A percentile compares a stretch with the other conserved stretches of the same genome.
phyloP scores from a whole-genome alignment of 331 rosid species.

The Prunus yedoensis region DNA sequence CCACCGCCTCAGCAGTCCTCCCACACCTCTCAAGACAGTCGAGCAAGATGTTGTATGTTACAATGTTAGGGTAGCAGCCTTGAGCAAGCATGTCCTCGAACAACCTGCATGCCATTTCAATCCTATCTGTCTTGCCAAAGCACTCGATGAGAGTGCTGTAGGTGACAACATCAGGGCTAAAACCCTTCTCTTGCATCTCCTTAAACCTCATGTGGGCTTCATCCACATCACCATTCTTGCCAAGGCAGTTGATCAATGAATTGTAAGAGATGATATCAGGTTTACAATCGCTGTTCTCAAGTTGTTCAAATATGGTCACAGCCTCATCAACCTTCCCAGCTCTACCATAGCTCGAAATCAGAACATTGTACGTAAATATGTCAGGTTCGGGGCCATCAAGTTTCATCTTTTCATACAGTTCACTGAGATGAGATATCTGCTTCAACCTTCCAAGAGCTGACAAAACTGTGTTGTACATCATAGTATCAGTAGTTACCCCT shows the following conservation, averaged over 20 bases:
- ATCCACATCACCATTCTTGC: constrained; percentile 89
- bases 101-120: constrained; percentile 82
- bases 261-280: constrained; percentile 82
- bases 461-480: constrained; percentile 83
- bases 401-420: constrained; percentile 80
- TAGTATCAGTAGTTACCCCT: constrained; percentile 60
- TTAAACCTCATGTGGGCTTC: constrained; percentile 93
- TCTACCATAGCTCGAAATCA: constrained; percentile 81
- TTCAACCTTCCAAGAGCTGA: constrained; percentile 73
- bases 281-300: constrained; percentile 61
- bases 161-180: constrained; percentile 81
- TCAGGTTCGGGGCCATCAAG: constrained; percentile 69
- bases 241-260: constrained; percentile 87
- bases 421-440: constrained; percentile 64
- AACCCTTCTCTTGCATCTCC: constrained; percentile 92
- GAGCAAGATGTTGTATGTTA: constrained; percentile 81
- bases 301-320: constrained; percentile 65
- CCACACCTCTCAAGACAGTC: constrained; percentile 92
- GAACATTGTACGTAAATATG: constrained; percentile 79
- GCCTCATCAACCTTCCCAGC: constrained; percentile 73
- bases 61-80: constrained; percentile 82
- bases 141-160: constrained; percentile 94
- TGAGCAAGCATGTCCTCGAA: constrained; percentile 74
- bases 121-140: constrained; percentile 85
- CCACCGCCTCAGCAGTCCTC: constrained; percentile 87